Base-by-base conservation (phyloP, 1,284 basidiomycete species). In the Mycosarcoma mackinlayi region DNA sequence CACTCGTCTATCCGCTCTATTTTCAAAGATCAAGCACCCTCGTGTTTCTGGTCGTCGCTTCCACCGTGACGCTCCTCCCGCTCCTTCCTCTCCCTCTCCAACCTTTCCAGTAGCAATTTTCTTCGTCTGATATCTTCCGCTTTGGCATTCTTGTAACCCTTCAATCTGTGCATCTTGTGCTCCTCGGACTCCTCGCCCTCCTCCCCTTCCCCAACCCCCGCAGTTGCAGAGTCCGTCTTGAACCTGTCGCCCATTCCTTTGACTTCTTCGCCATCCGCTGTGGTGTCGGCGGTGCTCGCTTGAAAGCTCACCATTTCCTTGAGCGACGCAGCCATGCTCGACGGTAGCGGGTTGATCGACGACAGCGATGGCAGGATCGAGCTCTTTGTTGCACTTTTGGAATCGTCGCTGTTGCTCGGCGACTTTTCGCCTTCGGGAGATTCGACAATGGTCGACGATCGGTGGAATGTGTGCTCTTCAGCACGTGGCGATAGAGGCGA, bases 101-200 rank as follows among this genome's bases (percentile, higher is more conserved):
- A 28, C 21, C 46, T 18, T 28, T 69, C 55, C 16, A 58, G 31
- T 4, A 73, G 31, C 38, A 73, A 18, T 10, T 58, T 56, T 8
- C 70, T 47, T 18, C 70, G n/a, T 4, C 65, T n/a, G 9, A 68
- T 49, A 21, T 75, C 73, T 41, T 75, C 72, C 9, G 64, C 69
- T 37, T 75, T 75, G 3, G 72, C 72, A 38, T 68, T 73, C 61
- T 75, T 75, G 40, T 69, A 70, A 4, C 63, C 60, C 30, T 60
- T 73, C 30, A 62, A 42, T 1, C 57, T n/a, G 9, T 19, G 27
- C 57, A 60, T 53, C 28, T 48, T 68, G 34, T 66, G 52, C 37
- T 69, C 56, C 33, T 56, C 57, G 14, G 39, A 53, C 19, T 62
- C 58, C 8, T 50, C 45, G 0, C 30, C 50, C 2, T 25, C 31